Base-by-base conservation (phyloP, 306 rosid species). In the Vigna mungo region DNA sequence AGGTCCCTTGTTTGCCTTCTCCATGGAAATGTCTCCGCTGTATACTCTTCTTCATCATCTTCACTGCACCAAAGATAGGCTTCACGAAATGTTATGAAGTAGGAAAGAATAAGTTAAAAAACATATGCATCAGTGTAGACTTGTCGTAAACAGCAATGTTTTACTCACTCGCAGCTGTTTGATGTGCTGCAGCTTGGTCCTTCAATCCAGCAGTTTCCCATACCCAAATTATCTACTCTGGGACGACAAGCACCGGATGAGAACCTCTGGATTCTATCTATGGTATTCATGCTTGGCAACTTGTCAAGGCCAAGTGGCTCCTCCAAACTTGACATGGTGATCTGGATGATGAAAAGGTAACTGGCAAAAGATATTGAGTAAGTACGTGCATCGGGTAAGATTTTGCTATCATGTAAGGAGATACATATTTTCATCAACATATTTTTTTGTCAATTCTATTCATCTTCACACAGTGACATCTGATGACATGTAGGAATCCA, bases 231-330 rank as follows among this genome's bases (percentile, higher is more conserved):
- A 39, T 89, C 92, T 34, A 71, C 88, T 59, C 86, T 86, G 6
- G 98, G 90, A 80, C 96, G 87, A 86, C 98, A 93, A 81, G 90
- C 83, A 84, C 90, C 83, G 5, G 98, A 88, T 0, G 98, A 86
- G 85, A 89, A 93, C 83, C 93, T 83, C 74, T 91, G 97, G 72
- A 93, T 69, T 82, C 92, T 84, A 74, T 93, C 94, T 6, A 86
- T 76, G 47, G 97, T 90, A 75, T 68, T 87, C 94, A 89, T 89
- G 87, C 96, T 93, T 44, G 97, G 97, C 87, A 93, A 72, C 81
- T 93, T 93, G 87, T 93, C 95, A 87, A 87, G 83, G 81, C 92
- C 97, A 64, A 93, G 95, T 43, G 98, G 96, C 82, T 93, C 93
- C 89, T 91, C 95, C 93, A 93, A 83, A 79, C 98, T 93, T 20